Conservation (phyloP, 768 basidiomycete species). For the Xanthoconium purpureum region DNA sequence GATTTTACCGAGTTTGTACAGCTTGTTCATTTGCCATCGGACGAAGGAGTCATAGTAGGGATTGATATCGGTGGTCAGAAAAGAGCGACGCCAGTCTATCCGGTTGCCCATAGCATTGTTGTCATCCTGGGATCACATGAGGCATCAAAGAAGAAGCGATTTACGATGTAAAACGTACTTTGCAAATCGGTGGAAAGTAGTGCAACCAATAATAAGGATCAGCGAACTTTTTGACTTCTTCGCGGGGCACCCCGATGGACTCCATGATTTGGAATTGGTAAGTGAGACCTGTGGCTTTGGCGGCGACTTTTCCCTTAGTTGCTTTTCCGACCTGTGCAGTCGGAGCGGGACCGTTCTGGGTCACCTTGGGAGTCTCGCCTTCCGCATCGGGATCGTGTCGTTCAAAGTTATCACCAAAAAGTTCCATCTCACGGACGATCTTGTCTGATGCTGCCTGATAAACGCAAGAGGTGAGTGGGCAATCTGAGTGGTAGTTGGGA, state of each 20-base stretch:
- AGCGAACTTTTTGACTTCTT: slow-evolving; percentile 93
- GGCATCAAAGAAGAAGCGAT: background rate
- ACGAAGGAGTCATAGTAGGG: slow-evolving; percentile 98
- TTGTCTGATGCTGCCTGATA: slow-evolving; percentile 94
- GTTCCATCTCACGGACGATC: slow-evolving; percentile 92
- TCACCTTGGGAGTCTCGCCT: slow-evolving; percentile 40
- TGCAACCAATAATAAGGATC: slow-evolving; percentile 92
- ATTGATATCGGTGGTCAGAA: slow-evolving; percentile 93
- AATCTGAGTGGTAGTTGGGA: background rate
- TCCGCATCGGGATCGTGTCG: slow-evolving; percentile 44
- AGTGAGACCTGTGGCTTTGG: slow-evolving; percentile 88
- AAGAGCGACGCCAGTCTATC: slow-evolving; percentile 94
- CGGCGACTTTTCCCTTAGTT: slow-evolving; percentile 92
- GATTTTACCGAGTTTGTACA: slow-evolving; percentile 84
- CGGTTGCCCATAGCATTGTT: slow-evolving; percentile 87
- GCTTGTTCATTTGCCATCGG: slow-evolving; percentile 96
- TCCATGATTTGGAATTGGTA: slow-evolving; percentile 99
- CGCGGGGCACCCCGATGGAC: slow-evolving; percentile 82
- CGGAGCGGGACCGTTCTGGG: slow-evolving; percentile 40
- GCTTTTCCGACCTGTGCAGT: slow-evolving; percentile 68
- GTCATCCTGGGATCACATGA: slow-evolving; percentile 46
- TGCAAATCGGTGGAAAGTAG: slow-evolving; percentile 95
- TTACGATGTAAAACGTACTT: slow-evolving; percentile 42
- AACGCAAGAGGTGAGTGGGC: background rate
- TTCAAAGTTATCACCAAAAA: slow-evolving; percentile 91